Percentiles rank a stretch among this genome's conserved stretches.
These are phyloP conservation scores for Brassica juncea DNA, from an alignment of 345 rosid species.

Conservation along the genomic window DNA sequence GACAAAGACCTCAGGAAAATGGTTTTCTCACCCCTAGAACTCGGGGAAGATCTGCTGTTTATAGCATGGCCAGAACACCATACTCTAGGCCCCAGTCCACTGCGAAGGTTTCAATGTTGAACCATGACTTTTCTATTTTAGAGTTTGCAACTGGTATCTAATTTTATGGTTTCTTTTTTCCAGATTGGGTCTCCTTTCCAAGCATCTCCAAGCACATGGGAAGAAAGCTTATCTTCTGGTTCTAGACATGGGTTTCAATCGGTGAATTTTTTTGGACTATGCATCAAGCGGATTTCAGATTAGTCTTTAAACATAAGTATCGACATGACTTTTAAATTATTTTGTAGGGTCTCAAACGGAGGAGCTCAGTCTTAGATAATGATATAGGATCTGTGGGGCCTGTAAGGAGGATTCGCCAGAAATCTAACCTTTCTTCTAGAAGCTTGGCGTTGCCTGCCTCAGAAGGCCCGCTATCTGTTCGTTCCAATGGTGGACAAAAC, in stretches of 20 bases:
- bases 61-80: constrained; percentile 89
- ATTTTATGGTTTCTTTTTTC: constrained; percentile 28
- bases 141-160: neutral
- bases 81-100: constrained; percentile 67
- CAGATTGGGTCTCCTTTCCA: constrained; percentile 50
- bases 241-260: constrained; percentile 57
- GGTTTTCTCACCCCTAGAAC: constrained; percentile 77
- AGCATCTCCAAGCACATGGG: constrained; percentile 50
- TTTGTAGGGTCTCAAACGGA: constrained; percentile 70
- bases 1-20: constrained; percentile 53
- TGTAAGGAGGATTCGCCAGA: constrained; percentile 88
- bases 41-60: constrained; percentile 84
- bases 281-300: neutral
- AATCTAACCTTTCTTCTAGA: constrained; percentile 63
- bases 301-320: constrained; percentile 9
- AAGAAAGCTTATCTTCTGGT: constrained; percentile 54
- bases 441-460: constrained; percentile 48
- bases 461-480: constrained; percentile 42
- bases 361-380: constrained; percentile 76
- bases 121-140: neutral
- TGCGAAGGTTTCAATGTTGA: constrained; percentile 54
- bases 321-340: constrained; percentile 13
- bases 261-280: constrained; percentile 29
- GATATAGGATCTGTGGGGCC: constrained; percentile 80
- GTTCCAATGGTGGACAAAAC: constrained; percentile 38